Evolutionary conservation across 1,284 basidiomycete species (phyloP).

Genomic region (Boletus calvinii): DNA sequence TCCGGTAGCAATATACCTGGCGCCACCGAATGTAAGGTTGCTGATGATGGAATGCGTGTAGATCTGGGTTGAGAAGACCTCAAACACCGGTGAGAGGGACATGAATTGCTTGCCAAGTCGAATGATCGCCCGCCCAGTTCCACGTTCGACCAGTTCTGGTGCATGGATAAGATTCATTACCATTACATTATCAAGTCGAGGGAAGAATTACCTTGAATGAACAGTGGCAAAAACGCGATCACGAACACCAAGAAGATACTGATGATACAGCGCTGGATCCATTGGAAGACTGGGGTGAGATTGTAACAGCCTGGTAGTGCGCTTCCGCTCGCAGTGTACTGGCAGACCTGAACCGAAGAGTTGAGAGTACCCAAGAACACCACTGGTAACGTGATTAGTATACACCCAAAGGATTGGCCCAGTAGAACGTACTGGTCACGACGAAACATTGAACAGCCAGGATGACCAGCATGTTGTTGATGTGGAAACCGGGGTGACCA

Average conservation of each 20-base stretch:
- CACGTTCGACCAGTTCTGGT: conserved; percentile 88
- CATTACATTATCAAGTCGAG: neutral
- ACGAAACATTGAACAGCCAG: conserved; percentile 93
- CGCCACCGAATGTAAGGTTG: conserved; percentile 94
- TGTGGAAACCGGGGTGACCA: conserved; percentile 99
- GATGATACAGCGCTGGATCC: conserved; percentile 94
- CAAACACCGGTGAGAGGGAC: conserved; percentile 92
- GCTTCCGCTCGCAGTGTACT: conserved; percentile 70
- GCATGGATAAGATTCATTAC: conserved; percentile 5
- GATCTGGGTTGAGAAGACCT: conserved; percentile 95
- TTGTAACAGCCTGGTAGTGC: conserved; percentile 88
- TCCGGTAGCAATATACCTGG: conserved; percentile 97
- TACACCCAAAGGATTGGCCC: neutral
- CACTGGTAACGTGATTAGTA: conserved; percentile 47
- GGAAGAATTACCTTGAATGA: conserved; percentile 78
- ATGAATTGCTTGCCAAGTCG: conserved; percentile 91
- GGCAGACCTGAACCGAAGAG: conserved; percentile 74
- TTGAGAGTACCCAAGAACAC: conserved; percentile 92
- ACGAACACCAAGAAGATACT: conserved; percentile 97
- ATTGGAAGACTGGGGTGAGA: conserved; percentile 83
- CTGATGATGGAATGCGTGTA: conserved; percentile 94
- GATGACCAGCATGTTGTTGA: conserved; percentile 99
- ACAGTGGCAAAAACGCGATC: conserved; percentile 90
- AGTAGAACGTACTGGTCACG: conserved; percentile 62
- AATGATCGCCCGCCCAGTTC: conserved; percentile 83